Evolutionary conservation across 2,329 filamentous ascomycete species (phyloP).

Genomic region (Rhinocladiella mackenziei): DNA sequence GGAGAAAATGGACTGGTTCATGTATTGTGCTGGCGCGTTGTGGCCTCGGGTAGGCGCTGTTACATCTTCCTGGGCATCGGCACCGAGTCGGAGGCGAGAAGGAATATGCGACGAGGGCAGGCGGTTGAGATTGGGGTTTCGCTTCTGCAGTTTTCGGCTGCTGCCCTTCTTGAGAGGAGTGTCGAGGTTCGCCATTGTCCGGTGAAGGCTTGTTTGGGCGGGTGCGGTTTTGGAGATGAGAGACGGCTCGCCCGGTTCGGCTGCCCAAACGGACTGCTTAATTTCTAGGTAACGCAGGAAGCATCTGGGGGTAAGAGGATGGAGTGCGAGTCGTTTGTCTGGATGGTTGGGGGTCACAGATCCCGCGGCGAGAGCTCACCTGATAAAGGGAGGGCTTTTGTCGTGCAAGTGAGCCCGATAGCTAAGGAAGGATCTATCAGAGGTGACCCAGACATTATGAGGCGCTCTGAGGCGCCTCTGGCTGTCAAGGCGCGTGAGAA

Average conservation of each 20-base stretch:
- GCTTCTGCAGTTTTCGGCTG: slow-evolving; percentile 43
- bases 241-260: too few relatives aligned
- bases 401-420: slow-evolving; percentile 12
- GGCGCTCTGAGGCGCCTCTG: slow-evolving; percentile 1
- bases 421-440: slow-evolving; percentile 4
- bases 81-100: slow-evolving; percentile 55
- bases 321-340: slow-evolving; percentile 2
- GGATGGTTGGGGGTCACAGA: slow-evolving; percentile 14
- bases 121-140: slow-evolving; percentile 40
- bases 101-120: slow-evolving; percentile 52
- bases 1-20: slow-evolving; percentile 93
- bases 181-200: slow-evolving; percentile 19
- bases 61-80: slow-evolving; percentile 59
- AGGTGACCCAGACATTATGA: slow-evolving; percentile 14
- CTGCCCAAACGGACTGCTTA: slow-evolving; percentile 10
- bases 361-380: slow-evolving; percentile 17
- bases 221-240: slow-evolving; percentile 1
- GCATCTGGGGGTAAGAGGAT: slow-evolving; percentile 14
- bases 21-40: slow-evolving; percentile 54
- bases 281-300: slow-evolving; percentile 1
- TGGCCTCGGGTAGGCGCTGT: slow-evolving; percentile 49
- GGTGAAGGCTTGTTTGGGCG: not conserved
- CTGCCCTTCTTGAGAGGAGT: slow-evolving; percentile 34
- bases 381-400: slow-evolving; percentile 13
- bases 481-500: slow-evolving; percentile 1